A percentile compares a stretch with the other conserved stretches of the same genome.
These are phyloP conservation scores for Stephania yunnanensis DNA, from an alignment of 164 flowering plant species.

Conservation along the genomic window DNA sequence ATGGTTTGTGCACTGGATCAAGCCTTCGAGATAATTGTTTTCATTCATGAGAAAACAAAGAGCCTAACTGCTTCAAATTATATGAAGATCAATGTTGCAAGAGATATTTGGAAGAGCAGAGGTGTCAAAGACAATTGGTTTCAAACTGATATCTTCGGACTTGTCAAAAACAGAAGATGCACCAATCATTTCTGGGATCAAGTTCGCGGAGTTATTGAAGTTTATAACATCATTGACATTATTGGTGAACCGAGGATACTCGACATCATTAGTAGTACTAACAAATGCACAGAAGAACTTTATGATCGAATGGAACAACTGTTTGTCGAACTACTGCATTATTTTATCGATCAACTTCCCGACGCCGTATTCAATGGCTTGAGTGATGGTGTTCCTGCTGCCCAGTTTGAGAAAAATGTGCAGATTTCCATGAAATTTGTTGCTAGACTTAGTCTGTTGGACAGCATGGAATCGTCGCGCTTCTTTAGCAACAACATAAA, in stretches of 20 bases:
- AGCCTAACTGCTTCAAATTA: not conserved
- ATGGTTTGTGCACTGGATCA: not conserved
- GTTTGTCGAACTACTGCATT: constrained; percentile 5
- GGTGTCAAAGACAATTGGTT: not conserved
- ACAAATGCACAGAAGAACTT: not conserved
- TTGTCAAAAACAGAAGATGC: not conserved
- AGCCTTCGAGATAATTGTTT: not conserved
- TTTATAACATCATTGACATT: not conserved
- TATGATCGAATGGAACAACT: not conserved
- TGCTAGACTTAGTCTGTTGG: not conserved
- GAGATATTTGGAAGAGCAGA: constrained; percentile 1
- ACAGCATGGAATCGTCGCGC: not conserved
- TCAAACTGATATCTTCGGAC: not conserved
- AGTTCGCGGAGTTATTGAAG: not conserved
- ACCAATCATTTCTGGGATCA: not conserved
- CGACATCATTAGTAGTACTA: too few relatives aligned
- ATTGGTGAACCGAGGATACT: not conserved
- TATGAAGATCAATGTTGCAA: not conserved
- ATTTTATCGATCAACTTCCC: not conserved
- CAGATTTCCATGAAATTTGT: not conserved
- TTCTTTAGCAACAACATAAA: not conserved
- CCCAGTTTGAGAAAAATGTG: not conserved
- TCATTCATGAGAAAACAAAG: not conserved
- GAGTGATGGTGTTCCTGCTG: not conserved
- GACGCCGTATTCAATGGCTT: constrained; percentile 4